Evolutionary conservation across 257 asterid genomes (phyloP).

Genomic region (Catharanthus roseus): DNA sequence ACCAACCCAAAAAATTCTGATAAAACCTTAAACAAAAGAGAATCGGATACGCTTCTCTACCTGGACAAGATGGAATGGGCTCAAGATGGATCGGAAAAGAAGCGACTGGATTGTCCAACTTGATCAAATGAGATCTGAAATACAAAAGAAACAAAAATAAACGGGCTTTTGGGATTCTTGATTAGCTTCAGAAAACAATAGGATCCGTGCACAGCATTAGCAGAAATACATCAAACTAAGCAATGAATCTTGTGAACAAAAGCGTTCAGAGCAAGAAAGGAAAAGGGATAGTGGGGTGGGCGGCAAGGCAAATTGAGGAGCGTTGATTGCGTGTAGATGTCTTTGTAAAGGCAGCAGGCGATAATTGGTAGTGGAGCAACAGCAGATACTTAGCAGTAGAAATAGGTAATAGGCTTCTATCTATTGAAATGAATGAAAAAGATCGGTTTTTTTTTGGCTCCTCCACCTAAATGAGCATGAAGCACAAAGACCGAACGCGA

Average conservation of each 20-base stretch:
- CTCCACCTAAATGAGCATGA: background rate
- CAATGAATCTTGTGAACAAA: slow-evolving; percentile 2
- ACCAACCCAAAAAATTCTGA: slow-evolving; percentile 9
- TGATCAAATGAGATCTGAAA: slow-evolving; percentile 3
- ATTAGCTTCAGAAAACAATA: background rate
- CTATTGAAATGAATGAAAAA: background rate
- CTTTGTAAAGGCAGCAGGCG: background rate
- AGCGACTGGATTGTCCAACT: background rate
- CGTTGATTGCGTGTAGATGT: slow-evolving; percentile 9
- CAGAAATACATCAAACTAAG: background rate
- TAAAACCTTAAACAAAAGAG: background rate
- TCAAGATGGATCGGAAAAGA: background rate
- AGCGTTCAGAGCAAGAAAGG: background rate
- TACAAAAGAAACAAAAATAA: background rate
- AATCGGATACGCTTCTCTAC: background rate
- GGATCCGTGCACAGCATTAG: background rate
- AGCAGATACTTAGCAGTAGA: background rate
- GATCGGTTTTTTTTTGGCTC: background rate
- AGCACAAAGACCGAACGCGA: background rate
- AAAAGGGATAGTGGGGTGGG: background rate
- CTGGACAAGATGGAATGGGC: background rate
- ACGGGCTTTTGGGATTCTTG: background rate
- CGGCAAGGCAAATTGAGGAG: slow-evolving; percentile 9
- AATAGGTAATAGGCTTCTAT: background rate
- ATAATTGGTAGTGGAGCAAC: background rate